These are phyloP conservation scores for Micractinium conductrix DNA, from an alignment of 139 green algal genomes.

Conservation along the genomic window DNA sequence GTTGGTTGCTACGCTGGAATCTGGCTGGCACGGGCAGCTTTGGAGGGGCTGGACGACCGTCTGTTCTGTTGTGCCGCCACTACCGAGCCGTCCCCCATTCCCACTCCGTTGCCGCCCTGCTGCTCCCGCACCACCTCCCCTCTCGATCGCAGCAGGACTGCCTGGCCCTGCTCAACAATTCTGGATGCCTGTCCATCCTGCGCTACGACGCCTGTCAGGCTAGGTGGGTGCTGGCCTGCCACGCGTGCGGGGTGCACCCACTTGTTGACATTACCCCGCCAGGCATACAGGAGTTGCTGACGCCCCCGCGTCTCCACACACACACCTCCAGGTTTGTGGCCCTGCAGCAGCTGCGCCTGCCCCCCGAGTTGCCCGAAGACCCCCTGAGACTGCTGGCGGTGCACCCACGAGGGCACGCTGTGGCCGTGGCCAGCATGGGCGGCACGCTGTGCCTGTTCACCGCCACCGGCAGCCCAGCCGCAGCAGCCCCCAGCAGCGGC, in stretches of 20 bases:
- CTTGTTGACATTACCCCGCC: no score
- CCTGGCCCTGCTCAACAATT: conserved; percentile 22
- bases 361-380: neutral
- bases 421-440: neutral
- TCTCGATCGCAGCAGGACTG: conserved; percentile 3
- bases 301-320: no score
- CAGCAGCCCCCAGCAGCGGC: neutral
- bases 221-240: conserved; percentile 10
- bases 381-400: conserved; percentile 1
- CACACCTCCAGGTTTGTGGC: conserved; percentile 28
- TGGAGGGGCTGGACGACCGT: no score
- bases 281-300: no score
- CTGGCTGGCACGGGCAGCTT: no score
- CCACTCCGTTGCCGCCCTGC: no score
- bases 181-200: conserved; percentile 16
- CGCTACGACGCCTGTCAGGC: neutral
- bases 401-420: neutral
- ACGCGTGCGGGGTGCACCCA: no score
- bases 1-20: no score
- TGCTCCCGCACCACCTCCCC: no score
- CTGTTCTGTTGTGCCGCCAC: neutral
- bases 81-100: no score
- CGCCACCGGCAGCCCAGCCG: neutral
- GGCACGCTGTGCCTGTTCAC: neutral
- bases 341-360: conserved; percentile 20